Evolutionary conservation across 305 asterid genomes (phyloP).

Genomic region (Solanum hybrid): DNA sequence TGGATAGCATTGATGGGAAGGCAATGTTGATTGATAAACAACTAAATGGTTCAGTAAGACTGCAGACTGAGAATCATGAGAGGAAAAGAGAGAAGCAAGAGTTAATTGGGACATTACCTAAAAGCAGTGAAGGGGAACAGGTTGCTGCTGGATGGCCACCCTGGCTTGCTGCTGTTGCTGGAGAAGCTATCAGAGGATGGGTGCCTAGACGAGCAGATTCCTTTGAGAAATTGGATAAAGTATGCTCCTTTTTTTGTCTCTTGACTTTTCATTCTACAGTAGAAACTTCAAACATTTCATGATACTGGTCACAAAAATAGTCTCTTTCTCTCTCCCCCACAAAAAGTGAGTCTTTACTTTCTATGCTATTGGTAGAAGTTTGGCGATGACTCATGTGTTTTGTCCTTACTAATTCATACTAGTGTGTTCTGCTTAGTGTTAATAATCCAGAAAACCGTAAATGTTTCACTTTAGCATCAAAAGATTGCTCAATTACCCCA

Average conservation of each 20-base stretch:
- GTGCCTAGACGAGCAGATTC: constrained; percentile 92
- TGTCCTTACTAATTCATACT: background rate
- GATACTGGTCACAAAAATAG: background rate
- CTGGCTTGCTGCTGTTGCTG: constrained; percentile 92
- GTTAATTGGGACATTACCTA: constrained; percentile 38
- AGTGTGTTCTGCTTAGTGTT: background rate
- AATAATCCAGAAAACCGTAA: background rate
- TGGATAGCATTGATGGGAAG: constrained; percentile 55
- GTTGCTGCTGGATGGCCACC: constrained; percentile 98
- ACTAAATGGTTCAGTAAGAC: constrained; percentile 48
- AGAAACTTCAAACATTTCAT: background rate
- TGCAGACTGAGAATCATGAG: constrained; percentile 49
- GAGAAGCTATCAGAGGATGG: constrained; percentile 96
- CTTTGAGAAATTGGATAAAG: constrained; percentile 87
- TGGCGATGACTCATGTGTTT: background rate
- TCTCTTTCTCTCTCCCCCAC: background rate
- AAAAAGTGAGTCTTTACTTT: background rate
- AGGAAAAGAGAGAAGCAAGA: constrained; percentile 66
- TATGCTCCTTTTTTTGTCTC: constrained; percentile 17
- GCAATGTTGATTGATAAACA: constrained; percentile 50
- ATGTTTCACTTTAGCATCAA: background rate
- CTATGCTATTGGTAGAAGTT: background rate
- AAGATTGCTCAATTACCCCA: background rate
- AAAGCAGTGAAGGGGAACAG: constrained; percentile 70
- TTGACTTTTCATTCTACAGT: background rate